Conservation (phyloP, 805 yeast species). For the Zygoascus biomembranicola region DNA sequence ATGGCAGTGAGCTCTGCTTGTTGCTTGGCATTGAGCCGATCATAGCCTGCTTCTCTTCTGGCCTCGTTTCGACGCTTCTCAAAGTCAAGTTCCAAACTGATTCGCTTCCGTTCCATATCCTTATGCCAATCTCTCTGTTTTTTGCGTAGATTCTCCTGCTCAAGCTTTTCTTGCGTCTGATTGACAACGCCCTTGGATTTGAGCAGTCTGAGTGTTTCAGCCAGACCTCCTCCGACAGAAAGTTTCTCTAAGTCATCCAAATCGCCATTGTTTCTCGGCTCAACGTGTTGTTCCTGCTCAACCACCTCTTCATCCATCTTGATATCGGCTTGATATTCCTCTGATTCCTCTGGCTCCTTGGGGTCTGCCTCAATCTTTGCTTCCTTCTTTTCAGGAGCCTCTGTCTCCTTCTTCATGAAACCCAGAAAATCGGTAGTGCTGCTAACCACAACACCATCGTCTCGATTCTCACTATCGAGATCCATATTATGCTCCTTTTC, state of each 20-base stretch:
- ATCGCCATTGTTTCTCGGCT: conserved; percentile 3
- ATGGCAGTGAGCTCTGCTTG: conserved; percentile 26
- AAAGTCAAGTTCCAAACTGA: conserved; percentile 17
- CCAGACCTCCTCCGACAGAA: conserved; percentile 27
- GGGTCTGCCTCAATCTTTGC: conserved; percentile 5
- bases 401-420: conserved; percentile 9
- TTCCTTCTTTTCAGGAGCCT: conserved; percentile 3
- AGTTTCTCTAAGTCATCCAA: conserved; percentile 16
- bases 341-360: not conserved
- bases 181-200: conserved; percentile 24
- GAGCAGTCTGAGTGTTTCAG: conserved; percentile 31
- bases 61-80: conserved; percentile 18
- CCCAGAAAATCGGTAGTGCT: conserved; percentile 37
- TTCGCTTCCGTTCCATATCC: conserved; percentile 14
- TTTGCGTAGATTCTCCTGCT: conserved; percentile 12
- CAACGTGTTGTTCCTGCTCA: not conserved
- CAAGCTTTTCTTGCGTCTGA: conserved; percentile 17
- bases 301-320: not conserved
- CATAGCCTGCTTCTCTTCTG: conserved; percentile 18
- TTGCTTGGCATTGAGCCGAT: conserved; percentile 25
- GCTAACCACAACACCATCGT: conserved; percentile 31
- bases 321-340: not conserved
- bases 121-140: conserved; percentile 18
- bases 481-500: conserved; percentile 16
- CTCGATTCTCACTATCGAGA: conserved; percentile 16